These are phyloP conservation scores for Scopulariopsis brevicaulis DNA, from an alignment of 2,329 filamentous ascomycete genomes.

Conservation along the genomic window DNA sequence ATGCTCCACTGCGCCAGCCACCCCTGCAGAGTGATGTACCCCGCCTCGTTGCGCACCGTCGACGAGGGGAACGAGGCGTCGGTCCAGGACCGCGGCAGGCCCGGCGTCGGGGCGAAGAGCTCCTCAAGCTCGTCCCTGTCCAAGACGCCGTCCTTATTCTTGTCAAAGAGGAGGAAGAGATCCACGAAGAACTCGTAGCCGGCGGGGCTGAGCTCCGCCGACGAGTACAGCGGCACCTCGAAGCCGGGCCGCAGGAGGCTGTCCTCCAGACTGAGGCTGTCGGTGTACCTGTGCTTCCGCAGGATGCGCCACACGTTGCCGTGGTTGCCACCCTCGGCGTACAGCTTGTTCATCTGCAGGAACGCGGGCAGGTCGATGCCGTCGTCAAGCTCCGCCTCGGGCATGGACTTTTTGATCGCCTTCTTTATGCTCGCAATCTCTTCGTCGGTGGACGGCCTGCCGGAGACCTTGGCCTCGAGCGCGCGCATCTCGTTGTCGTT, in stretches of 20 bases:
- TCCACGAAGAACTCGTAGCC: conserved; percentile 98
- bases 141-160: conserved; percentile 92
- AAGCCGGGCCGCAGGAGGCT: conserved; percentile 87
- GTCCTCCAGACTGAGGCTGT: conserved; percentile 85
- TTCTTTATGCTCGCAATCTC: conserved; percentile 88
- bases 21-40: conserved; percentile 89
- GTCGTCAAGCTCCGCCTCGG: conserved; percentile 48
- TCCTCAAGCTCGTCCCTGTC: conserved; percentile 77
- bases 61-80: conserved; percentile 86
- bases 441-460: conserved; percentile 68
- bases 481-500: conserved; percentile 84
- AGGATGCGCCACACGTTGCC: conserved; percentile 98
- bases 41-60: conserved; percentile 89
- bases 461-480: conserved; percentile 87
- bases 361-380: conserved; percentile 81
- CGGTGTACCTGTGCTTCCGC: conserved; percentile 89
- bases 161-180: conserved; percentile 87
- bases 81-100: conserved; percentile 74
- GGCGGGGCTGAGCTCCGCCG: conserved; percentile 83
- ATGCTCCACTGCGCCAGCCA: conserved; percentile 99
- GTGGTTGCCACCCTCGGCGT: conserved; percentile 92
- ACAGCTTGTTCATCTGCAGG: conserved; percentile 84
- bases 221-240: conserved; percentile 84
- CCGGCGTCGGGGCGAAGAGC: conserved; percentile 86
- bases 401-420: conserved; percentile 61